Percentiles rank a stretch among this genome's conserved stretches.
phyloP scores from a whole-genome alignment of 2,329 filamentous ascomycete species.

The Fusarium oxysporum region DNA sequence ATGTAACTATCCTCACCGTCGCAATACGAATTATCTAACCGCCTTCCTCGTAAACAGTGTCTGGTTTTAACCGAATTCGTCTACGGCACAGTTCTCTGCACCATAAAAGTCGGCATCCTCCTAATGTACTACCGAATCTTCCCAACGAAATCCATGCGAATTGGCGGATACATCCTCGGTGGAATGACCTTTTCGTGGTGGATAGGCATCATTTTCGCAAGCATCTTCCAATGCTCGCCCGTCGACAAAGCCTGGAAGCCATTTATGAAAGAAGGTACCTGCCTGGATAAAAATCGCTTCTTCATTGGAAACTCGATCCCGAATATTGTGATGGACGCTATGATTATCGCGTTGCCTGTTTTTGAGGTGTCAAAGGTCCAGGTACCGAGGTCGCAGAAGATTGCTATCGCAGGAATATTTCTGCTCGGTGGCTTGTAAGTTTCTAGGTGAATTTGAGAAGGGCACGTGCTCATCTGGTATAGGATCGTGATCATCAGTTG shows the following conservation, averaged over 20 bases:
- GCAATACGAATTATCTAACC: fast-evolving
- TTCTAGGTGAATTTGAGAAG: fast-evolving
- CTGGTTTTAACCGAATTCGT: slow-evolving; percentile 1
- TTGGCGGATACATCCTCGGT: not conserved
- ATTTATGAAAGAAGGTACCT: not conserved
- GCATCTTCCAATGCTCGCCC: slow-evolving; percentile 8
- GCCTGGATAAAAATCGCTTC: slow-evolving; percentile 8
- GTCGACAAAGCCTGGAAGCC: slow-evolving; percentile 13
- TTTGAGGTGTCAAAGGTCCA: slow-evolving; percentile 4
- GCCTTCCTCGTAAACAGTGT: not conserved
- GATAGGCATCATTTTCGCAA: not conserved
- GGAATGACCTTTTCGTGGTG: slow-evolving; percentile 3
- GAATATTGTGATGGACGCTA: slow-evolving; percentile 2
- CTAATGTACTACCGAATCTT: slow-evolving; percentile 9
- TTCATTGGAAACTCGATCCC: slow-evolving; percentile 9
- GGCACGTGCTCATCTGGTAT: fast-evolving
- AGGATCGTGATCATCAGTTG: not conserved
- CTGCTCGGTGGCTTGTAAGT: not conserved
- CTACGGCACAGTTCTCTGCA: slow-evolving; percentile 6
- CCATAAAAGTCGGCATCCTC: not conserved
- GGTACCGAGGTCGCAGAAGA: slow-evolving; percentile 1
- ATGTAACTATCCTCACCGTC: fast-evolving
- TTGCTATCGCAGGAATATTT: not conserved
- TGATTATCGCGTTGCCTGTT: slow-evolving; percentile 1
- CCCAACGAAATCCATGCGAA: not conserved